Evolutionary conservation across 129 eudicot species (phyloP).

Genomic region (Artemisia annua): DNA sequence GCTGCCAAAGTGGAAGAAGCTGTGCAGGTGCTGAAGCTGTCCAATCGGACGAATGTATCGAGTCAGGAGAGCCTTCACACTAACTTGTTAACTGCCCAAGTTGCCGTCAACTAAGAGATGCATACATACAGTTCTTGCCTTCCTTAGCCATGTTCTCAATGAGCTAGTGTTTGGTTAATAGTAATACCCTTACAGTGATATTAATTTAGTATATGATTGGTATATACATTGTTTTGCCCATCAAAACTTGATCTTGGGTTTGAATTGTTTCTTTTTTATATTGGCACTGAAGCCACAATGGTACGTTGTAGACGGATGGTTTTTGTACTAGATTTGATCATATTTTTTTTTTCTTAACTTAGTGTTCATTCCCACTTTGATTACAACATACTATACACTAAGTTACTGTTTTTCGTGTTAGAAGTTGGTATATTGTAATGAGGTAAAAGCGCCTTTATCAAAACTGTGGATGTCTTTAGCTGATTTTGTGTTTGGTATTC

Average conservation of each 20-base stretch:
- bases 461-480: too few relatives aligned
- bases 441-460: too few relatives aligned
- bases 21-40: conserved; percentile 61
- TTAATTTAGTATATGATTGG: background rate
- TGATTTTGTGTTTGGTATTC: too few relatives aligned
- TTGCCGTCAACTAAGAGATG: conserved; percentile 58
- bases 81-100: conserved; percentile 49
- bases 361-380: background rate
- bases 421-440: background rate
- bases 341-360: background rate
- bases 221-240: background rate
- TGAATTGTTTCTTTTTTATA: background rate
- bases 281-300: background rate
- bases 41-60: conserved; percentile 46
- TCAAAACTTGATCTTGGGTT: conserved; percentile 17
- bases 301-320: background rate
- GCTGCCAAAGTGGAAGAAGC: conserved; percentile 80
- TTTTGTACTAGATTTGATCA: conserved; percentile 12
- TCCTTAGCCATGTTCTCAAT: background rate
- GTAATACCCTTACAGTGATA: background rate
- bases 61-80: conserved; percentile 54
- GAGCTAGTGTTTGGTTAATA: background rate
- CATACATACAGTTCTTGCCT: background rate
- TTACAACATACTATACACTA: background rate
- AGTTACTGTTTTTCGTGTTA: background rate